Evolutionary conservation across 345 rosid genomes (phyloP).

Genomic region (Hirschfeldia incana): DNA sequence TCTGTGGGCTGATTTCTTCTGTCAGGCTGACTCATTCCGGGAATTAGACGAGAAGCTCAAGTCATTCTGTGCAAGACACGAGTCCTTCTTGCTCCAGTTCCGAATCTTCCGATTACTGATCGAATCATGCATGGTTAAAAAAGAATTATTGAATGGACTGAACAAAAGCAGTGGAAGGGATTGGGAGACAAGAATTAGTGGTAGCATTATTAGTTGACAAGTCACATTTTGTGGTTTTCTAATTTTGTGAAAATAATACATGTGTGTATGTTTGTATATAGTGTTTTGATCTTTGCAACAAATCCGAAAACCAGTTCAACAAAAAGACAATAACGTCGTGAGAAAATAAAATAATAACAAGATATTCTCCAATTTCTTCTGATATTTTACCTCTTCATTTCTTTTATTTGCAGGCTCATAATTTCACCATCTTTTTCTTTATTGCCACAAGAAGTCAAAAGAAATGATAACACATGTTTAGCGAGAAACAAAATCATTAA

Average conservation of each 20-base stretch:
- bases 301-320: not conserved
- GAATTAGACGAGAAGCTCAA: not conserved
- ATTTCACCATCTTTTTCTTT: not conserved
- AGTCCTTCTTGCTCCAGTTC: not conserved
- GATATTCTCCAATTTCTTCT: not conserved
- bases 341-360: not conserved
- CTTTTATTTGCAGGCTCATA: not conserved
- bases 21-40: not conserved
- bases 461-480: not conserved
- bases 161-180: not conserved
- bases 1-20: not conserved
- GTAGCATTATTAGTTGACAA: not conserved
- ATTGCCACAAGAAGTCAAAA: not conserved
- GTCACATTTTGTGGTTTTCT: not conserved
- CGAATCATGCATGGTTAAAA: not conserved
- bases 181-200: constrained; percentile 5
- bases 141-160: not conserved
- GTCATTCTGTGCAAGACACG: not conserved
- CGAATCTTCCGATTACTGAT: not conserved
- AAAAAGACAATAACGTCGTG: not conserved
- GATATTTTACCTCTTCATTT: not conserved
- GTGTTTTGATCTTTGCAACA: not conserved
- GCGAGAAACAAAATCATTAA: not conserved
- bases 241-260: not conserved
- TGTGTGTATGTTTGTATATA: not conserved